Evolutionary conservation across 2,329 filamentous ascomycete genomes (phyloP), one percentile per base, ranked within the genome.

Genomic region (Zymoseptoria passerinii): DNA sequence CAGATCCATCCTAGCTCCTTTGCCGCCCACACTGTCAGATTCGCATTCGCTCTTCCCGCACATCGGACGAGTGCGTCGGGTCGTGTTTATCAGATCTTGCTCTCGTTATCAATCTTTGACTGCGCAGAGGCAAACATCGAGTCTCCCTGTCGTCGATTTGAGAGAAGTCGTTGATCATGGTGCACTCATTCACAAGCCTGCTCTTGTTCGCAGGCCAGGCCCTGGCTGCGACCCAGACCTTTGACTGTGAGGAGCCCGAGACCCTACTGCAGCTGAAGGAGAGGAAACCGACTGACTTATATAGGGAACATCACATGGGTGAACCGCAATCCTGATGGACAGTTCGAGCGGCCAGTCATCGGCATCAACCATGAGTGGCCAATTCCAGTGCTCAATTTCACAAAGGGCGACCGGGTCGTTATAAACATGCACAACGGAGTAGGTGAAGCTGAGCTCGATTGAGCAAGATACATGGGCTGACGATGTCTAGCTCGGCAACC

Each of bases 301-400:
- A 44, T 44, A 44, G 35, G 35, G 35, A 44, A n/a, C 35, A 44
- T 44, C 62, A 77, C 73, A 13, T 83, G 81, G 81, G 76, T 81
- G 4, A 75, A 70, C 51, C 78, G 79, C 16, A 81, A 82, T 62
- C 81, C 81, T 8, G 81, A 83, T 70, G 80, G 78, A n/a, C 67
- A 77, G 58, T 63, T 68, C 20, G 75, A 74, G 27, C 75, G 81
- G n/a, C 74, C 77, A 2, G 74, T 76, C n/a, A 81, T 90, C 55
- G 82, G 85, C 49, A 86, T 89, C 73, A 90, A 92, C 68, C 84
- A 84, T 40, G 78, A 87, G 68, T 91, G 88, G 72, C 89, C 89
- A 0, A 81, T 89, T 0, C 89, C 89, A 5, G 72, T 88, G 50
- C 82, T 94, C 51, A 83, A 89, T 63, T 83, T 84, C 61, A 89